Evolutionary conservation across 345 rosid species (phyloP), one percentile per base, ranked within the genome.

Genomic region (Arabis hirsuta): DNA sequence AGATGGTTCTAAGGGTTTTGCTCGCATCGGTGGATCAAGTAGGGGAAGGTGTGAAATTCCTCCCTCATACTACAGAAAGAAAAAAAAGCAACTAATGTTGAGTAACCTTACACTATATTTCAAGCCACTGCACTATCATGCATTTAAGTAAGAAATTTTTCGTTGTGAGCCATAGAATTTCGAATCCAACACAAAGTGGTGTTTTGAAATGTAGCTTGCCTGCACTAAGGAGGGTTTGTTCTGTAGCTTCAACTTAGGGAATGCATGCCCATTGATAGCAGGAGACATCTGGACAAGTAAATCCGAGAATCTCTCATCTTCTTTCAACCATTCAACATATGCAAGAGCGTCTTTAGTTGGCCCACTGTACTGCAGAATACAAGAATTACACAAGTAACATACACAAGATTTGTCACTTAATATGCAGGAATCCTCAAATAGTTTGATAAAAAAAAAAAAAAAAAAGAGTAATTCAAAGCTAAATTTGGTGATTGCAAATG

Each of bases 171-270:
- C 52, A 38, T 50, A 14, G 2, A 48, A 2, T 36, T 22, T 12
- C 0, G 48, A 36, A 55, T 47, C 77, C 36, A 67, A 42, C 12
- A 29, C 3, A 63, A 62, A 55, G 19, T 32, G 55, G 52, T 12
- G 51, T 41, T 14, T 36, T 43, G 52, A 46, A 38, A 63, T 9
- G 66, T 67, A 16, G 62, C 89, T 83, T 81, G 81, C 98, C 92
- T 91, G 97, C 9, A 94, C 98, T 63, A 94, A 79, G 34, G 92
- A 88, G 27, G 95, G 89, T 84, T 89, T 91, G 78, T 89, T 86
- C 67, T 90, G 92, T 79, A 94, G 73, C 87, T 85, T 90, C 71
- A 94, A 62, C 78, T 82, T 94, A 11, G 95, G 97, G 76, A 94
- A 94, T 38, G 96, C 91, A 77, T 94, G 98, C 9, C 95, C 89